A percentile compares a stretch with the other conserved stretches of the same genome.
Conservation (phyloP, 306 rosid species). For the Benincasa hispida region DNA sequence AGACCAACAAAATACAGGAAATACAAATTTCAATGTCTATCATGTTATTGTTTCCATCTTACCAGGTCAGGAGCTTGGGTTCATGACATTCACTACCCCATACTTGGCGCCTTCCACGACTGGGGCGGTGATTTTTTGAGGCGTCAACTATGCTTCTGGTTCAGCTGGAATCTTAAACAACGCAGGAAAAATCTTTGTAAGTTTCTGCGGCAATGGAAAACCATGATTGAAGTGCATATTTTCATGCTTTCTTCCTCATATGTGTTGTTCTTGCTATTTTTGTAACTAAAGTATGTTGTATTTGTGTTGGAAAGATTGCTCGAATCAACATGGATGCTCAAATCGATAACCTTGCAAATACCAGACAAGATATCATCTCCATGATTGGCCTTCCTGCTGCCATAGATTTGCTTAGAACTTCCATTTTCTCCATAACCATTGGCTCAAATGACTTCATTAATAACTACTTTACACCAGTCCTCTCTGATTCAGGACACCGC, state of each 20-base stretch:
- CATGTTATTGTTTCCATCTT: background rate
- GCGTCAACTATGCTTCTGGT: conserved; percentile 72
- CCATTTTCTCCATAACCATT: conserved; percentile 40
- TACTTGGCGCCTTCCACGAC: conserved; percentile 49
- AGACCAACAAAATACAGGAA: background rate
- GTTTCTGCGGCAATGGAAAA: conserved; percentile 10
- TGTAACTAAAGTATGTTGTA: background rate
- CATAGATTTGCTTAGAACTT: conserved; percentile 15
- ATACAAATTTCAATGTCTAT: background rate
- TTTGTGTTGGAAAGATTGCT: conserved; percentile 27
- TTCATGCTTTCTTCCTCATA: background rate
- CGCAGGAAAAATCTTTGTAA: conserved; percentile 48
- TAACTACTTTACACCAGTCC: conserved; percentile 35
- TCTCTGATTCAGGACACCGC: conserved; percentile 13
- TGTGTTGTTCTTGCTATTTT: background rate
- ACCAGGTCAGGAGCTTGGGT: conserved; percentile 44
- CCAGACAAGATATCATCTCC: conserved; percentile 47
- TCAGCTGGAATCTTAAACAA: conserved; percentile 57
- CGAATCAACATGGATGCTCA: conserved; percentile 54
- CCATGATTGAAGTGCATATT: background rate
- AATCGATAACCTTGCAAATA: conserved; percentile 48
- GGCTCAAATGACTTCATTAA: conserved; percentile 72
- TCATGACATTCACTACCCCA: conserved; percentile 34
- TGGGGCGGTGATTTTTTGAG: conserved; percentile 38
- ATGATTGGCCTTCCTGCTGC: conserved; percentile 33